Percentiles rank a stretch among this genome's conserved stretches.
phyloP scores from a whole-genome alignment of 306 rosid species.

The Medicago ruthenica region DNA sequence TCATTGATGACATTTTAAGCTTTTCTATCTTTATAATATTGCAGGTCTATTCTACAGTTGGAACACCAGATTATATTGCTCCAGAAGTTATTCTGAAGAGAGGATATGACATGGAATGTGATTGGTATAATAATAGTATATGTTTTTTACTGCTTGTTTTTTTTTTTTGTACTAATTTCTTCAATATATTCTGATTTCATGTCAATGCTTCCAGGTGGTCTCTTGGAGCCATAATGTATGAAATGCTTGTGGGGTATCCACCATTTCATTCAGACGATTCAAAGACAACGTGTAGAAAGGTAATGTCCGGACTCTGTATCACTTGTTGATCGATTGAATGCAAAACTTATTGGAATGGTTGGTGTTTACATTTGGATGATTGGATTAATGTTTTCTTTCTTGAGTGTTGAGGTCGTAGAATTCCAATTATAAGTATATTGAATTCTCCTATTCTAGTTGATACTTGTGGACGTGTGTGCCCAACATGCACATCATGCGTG shows the following conservation, averaged over 20 bases:
- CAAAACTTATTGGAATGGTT: too few species aligned
- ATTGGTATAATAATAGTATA: conserved; percentile 61
- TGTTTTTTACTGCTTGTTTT: neutral
- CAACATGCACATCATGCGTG: too few species aligned
- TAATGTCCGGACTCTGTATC: conserved; percentile 40
- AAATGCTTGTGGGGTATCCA: conserved; percentile 91
- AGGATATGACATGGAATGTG: conserved; percentile 93
- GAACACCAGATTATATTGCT: conserved; percentile 93
- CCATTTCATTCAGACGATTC: conserved; percentile 91
- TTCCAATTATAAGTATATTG: too few species aligned
- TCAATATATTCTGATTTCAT: conserved; percentile 33
- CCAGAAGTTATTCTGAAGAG: conserved; percentile 81
- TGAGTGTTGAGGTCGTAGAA: too few species aligned
- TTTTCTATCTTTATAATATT: conserved; percentile 39
- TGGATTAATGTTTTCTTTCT: too few species aligned
- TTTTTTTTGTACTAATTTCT: neutral
- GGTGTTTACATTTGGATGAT: too few species aligned
- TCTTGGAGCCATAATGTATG: conserved; percentile 91
- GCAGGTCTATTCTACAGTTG: conserved; percentile 90
- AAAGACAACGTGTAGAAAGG: conserved; percentile 87
- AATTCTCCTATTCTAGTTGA: too few species aligned
- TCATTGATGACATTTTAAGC: conserved; percentile 27
- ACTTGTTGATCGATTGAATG: neutral
- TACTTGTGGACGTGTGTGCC: too few species aligned
- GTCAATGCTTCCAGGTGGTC: conserved; percentile 77